Evolutionary conservation across 139 green algal genomes (phyloP), one percentile per base, ranked within the genome.

Genomic region (Tetradesmus lagerheimii): DNA sequence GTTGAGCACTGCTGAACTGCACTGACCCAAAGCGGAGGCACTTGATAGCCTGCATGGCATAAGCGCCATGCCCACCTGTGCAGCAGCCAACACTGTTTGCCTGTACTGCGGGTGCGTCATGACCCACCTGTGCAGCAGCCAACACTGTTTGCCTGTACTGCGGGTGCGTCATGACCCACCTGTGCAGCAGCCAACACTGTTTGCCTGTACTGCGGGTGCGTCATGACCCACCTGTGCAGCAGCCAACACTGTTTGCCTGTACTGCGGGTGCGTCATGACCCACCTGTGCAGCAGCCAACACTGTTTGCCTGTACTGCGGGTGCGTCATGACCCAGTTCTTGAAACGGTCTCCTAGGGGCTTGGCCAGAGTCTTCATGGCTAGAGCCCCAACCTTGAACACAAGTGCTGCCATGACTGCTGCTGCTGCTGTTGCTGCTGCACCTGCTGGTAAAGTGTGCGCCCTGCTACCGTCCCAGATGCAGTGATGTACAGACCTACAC

Each of bases 311-410:
- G 16, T 89, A 50, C 1, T 86, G 57, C 0, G 95, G 94, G 88
- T 98, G 96, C 0, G 74, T 83, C 90, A 98, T 92, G 43, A 96
- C 93, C 79, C 92, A 96, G 15, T 83, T 83, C 85, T 96, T 93
- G 77, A 98, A 97, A 0, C 90, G 91, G 4, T 79, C 81, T 0
- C 94, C 95, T 41, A 98, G 89, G 5, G 96, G 96, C 91, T 96
- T 95, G 4, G 93, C 93, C 41, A 93, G 39, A 31, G 85, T 93
- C 85, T 95, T 94, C 23, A 95, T 39, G 25, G 89, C 82, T 37
- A 95, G 85, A 0, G 91, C 80, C 16, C 89, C 91, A 67, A 95
- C 74, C 74, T 95, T 95, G 67, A 93, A 91, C 23, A 95, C 41
- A 5, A 95, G 71, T 0, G 92, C 91, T 35, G 92, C 91, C 92